Percentiles rank a stretch among this genome's conserved stretches.
phyloP scores from a whole-genome alignment of 495 filamentous ascomycete genomes.

The Penicillium crystallinum region DNA sequence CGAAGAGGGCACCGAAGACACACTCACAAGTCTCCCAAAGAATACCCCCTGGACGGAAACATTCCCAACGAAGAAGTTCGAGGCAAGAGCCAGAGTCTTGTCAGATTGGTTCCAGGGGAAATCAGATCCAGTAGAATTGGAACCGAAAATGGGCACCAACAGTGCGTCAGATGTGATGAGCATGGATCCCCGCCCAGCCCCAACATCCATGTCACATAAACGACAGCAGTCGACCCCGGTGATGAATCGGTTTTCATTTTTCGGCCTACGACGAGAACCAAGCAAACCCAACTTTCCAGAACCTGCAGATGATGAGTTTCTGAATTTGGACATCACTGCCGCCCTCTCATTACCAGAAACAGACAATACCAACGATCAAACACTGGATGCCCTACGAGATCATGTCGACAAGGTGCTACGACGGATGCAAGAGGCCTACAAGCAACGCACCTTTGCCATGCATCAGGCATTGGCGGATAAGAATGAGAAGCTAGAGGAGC shows the following conservation, averaged over 20 bases:
- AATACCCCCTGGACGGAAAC: conserved; percentile 28
- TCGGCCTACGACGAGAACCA: conserved; percentile 32
- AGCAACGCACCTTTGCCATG: conserved; percentile 53
- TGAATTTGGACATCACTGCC: conserved; percentile 57
- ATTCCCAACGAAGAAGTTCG: conserved; percentile 37
- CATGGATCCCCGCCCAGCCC: conserved; percentile 15
- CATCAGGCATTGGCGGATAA: conserved; percentile 57
- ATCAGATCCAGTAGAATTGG: conserved; percentile 43
- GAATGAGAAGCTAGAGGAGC: conserved; percentile 62
- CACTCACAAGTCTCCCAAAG: conserved; percentile 14
- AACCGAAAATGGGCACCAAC: conserved; percentile 21
- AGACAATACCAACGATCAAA: conserved; percentile 53
- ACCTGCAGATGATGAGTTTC: conserved; percentile 55
- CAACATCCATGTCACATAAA: conserved; percentile 28
- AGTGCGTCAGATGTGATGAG: conserved; percentile 19
- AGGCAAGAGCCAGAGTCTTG: conserved; percentile 38
- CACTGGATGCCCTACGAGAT: conserved; percentile 63
- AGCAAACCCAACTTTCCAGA: conserved; percentile 25
- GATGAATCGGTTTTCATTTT: conserved; percentile 35
- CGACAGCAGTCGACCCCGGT: conserved; percentile 32
- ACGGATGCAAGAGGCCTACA: conserved; percentile 68
- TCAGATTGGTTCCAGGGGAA: conserved; percentile 51
- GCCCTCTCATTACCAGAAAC: conserved; percentile 57
- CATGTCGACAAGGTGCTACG: conserved; percentile 62
- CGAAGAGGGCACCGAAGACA: conserved; percentile 17